Conservation (phyloP, 139 green algal species). For the Chlamydomonas eustigma region DNA sequence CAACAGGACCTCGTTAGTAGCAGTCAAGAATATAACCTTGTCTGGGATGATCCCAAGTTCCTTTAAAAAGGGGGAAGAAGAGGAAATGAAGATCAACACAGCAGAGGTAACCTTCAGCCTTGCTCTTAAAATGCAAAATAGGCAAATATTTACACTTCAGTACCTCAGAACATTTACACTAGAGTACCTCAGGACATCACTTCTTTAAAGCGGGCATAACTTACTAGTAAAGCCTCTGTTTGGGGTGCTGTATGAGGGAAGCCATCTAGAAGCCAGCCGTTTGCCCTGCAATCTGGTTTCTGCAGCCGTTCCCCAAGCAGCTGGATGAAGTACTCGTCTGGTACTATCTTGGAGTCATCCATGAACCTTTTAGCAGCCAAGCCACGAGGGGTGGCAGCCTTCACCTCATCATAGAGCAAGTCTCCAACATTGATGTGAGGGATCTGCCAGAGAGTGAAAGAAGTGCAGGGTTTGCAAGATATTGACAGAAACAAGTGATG, state of each 20-base stretch:
- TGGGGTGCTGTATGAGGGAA: slow-evolving; percentile 62
- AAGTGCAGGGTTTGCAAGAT: not conserved
- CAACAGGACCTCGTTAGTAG: slow-evolving; percentile 47
- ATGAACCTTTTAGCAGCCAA: slow-evolving; percentile 61
- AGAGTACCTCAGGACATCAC: no score
- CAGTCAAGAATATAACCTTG: slow-evolving; percentile 63
- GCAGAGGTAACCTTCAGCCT: no score
- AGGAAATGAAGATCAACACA: no score
- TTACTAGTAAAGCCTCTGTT: not conserved
- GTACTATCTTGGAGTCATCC: slow-evolving; percentile 63
- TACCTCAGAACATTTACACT: no score
- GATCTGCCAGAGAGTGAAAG: slow-evolving; percentile 13
- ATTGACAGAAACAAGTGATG: not conserved
- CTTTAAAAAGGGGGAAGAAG: not conserved
- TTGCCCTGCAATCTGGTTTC: slow-evolving; percentile 43
- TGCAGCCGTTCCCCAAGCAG: slow-evolving; percentile 38
- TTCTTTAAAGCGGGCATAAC: no score
- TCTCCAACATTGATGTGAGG: slow-evolving; percentile 58
- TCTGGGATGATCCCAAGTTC: slow-evolving; percentile 39
- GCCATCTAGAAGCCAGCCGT: slow-evolving; percentile 73
- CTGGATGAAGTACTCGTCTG: slow-evolving; percentile 44
- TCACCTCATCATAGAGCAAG: slow-evolving; percentile 58
- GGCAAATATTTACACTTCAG: no score
- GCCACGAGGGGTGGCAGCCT: slow-evolving; percentile 40
- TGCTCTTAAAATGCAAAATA: no score